Conservation (phyloP, 2,329 filamentous ascomycete genomes). For the Aspergillus ochraceoroseus region DNA sequence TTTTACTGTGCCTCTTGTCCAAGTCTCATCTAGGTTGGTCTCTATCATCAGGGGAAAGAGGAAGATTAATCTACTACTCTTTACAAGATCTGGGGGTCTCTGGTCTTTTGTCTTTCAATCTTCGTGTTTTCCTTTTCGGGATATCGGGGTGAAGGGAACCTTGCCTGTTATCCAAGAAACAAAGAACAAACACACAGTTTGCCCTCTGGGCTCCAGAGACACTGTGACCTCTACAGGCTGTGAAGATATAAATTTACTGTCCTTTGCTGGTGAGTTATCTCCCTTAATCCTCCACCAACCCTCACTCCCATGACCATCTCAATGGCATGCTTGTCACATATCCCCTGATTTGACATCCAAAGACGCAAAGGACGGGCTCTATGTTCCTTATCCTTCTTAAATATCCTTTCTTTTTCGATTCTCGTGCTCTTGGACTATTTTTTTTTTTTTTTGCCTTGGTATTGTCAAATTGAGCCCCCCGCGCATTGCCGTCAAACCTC, state of each 20-base stretch:
- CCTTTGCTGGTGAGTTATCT: not conserved
- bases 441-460: no score
- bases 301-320: not conserved
- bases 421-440: no score
- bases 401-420: no score
- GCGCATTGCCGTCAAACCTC: not conserved
- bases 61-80: not conserved
- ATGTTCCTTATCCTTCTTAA: no score
- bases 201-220: not conserved
- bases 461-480: no score
- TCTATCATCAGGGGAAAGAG: not conserved
- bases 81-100: not conserved
- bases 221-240: not conserved
- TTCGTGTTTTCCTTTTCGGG: not conserved
- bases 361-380: no score
- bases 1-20: not conserved
- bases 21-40: not conserved
- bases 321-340: conserved; percentile 1
- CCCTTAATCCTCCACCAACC: not conserved
- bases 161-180: not conserved
- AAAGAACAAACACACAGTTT: conserved; percentile 6
- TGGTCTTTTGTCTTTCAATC: not conserved
- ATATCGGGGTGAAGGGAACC: not conserved
- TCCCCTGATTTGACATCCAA: no score
- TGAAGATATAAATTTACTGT: conserved; percentile 1